These are phyloP conservation scores for Naganishia liquefaciens DNA, from an alignment of 1,284 basidiomycete genomes.

Conservation along the genomic window DNA sequence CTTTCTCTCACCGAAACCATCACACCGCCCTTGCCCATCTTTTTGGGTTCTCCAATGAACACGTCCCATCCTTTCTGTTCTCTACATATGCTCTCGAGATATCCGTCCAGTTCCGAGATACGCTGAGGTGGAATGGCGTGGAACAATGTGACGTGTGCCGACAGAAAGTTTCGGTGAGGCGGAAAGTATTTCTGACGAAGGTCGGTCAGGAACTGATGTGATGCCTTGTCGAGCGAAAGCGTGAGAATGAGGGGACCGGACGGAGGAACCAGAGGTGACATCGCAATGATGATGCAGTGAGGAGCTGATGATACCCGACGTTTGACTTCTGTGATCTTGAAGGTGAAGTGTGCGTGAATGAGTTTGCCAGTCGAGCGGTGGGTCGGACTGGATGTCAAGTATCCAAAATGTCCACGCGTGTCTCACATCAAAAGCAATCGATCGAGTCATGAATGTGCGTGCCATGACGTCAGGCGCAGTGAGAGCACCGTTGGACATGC, in stretches of 20 bases:
- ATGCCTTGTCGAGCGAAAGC: slow-evolving; percentile 38
- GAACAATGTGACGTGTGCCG: slow-evolving; percentile 43
- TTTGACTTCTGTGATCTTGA: not conserved
- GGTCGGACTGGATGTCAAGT: not conserved
- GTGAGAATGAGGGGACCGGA: slow-evolving; percentile 40
- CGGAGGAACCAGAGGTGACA: slow-evolving; percentile 13
- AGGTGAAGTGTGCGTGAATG: not conserved
- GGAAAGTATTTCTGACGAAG: slow-evolving; percentile 43
- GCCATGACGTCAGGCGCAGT: not conserved
- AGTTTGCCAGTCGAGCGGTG: too few species aligned
- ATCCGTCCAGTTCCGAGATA: slow-evolving; percentile 35
- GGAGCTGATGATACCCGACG: not conserved
- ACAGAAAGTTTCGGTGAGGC: slow-evolving; percentile 38
- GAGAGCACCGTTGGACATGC: not conserved
- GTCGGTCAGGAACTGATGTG: slow-evolving; percentile 37
- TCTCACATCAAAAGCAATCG: not conserved
- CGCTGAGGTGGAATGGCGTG: slow-evolving; percentile 43
- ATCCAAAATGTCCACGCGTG: not conserved
- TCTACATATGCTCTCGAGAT: slow-evolving; percentile 32
- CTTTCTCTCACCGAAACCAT: slow-evolving; percentile 38
- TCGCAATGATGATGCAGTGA: not conserved
- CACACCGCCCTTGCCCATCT: slow-evolving; percentile 42
- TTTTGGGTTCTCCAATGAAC: slow-evolving; percentile 38
- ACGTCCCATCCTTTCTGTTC: slow-evolving; percentile 38
- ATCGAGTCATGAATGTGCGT: not conserved